Conservation (phyloP, 306 rosid genomes). For the Dicorynia guianensis region DNA sequence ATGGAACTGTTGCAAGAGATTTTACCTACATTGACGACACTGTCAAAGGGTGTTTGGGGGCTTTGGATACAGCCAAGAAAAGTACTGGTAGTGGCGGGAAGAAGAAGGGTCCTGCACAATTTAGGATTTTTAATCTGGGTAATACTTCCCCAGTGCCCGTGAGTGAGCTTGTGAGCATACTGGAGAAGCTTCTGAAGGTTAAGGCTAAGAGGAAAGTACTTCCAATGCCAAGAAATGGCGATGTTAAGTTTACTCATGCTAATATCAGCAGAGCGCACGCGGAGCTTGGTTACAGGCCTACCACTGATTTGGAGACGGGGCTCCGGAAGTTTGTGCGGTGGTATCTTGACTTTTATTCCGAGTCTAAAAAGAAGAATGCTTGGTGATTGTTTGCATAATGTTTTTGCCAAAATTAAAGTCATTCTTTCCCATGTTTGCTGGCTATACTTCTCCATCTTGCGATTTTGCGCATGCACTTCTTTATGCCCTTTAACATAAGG, state of each 20-base stretch:
- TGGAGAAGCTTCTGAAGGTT: constrained; percentile 84
- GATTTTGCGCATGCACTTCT: constrained; percentile 21
- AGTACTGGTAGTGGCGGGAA: constrained; percentile 92
- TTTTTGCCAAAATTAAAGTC: background rate
- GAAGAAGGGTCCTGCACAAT: constrained; percentile 78
- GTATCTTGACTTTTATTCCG: constrained; percentile 67
- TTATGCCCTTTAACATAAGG: background rate
- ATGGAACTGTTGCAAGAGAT: constrained; percentile 82
- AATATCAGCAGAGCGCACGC: constrained; percentile 73
- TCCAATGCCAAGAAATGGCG: constrained; percentile 86
- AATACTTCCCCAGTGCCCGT: constrained; percentile 88
- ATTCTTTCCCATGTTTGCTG: constrained; percentile 28
- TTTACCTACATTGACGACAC: constrained; percentile 86
- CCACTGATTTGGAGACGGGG: constrained; percentile 78
- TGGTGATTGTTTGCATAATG: constrained; percentile 56
- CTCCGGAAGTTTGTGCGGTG: constrained; percentile 81
- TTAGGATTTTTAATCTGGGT: constrained; percentile 81
- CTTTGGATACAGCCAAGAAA: constrained; percentile 82
- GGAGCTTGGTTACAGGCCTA: constrained; percentile 78
- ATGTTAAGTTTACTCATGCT: constrained; percentile 85
- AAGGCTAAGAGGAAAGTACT: constrained; percentile 74
- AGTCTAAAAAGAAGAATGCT: constrained; percentile 58
- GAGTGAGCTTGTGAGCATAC: constrained; percentile 67
- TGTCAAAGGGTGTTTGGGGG: constrained; percentile 80
- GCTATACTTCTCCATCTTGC: constrained; percentile 7